Evolutionary conservation across 73 alveolate genomes (phyloP).

Genomic region (Paramecium primaurelia): DNA sequence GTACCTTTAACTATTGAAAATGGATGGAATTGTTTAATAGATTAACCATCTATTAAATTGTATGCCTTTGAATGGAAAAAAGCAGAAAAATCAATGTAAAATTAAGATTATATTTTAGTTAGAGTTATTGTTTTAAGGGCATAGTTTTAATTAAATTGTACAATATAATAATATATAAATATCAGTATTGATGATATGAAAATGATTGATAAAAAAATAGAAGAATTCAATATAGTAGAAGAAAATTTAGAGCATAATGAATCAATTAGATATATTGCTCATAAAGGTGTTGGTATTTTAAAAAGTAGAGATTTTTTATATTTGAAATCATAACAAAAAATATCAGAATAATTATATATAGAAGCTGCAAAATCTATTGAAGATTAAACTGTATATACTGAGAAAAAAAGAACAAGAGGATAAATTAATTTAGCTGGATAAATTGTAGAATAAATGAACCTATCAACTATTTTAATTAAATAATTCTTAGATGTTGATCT

Average conservation of each 20-base stretch:
- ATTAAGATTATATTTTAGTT: background rate
- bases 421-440: conserved; percentile 20
- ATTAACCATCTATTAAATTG: background rate
- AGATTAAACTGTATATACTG: background rate
- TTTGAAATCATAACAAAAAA: background rate
- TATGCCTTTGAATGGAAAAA: conserved; percentile 34
- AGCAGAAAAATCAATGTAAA: conserved; percentile 11
- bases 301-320: conserved; percentile 13
- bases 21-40: background rate
- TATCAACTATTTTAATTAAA: background rate
- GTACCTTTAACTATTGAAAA: background rate
- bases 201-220: conserved; percentile 1
- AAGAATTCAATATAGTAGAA: background rate
- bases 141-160: background rate
- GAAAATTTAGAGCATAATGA: conserved; percentile 13
- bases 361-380: conserved; percentile 11
- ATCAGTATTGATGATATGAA: background rate
- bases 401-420: conserved; percentile 37
- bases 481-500: conserved; percentile 29
- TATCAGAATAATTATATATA: background rate
- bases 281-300: background rate
- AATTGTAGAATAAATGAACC: background rate
- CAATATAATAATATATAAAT: background rate
- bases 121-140: background rate
- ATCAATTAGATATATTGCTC: background rate